Evolutionary conservation across 2,329 filamentous ascomycete genomes (phyloP).

Genomic region (Ceratocystis eucalypticola): DNA sequence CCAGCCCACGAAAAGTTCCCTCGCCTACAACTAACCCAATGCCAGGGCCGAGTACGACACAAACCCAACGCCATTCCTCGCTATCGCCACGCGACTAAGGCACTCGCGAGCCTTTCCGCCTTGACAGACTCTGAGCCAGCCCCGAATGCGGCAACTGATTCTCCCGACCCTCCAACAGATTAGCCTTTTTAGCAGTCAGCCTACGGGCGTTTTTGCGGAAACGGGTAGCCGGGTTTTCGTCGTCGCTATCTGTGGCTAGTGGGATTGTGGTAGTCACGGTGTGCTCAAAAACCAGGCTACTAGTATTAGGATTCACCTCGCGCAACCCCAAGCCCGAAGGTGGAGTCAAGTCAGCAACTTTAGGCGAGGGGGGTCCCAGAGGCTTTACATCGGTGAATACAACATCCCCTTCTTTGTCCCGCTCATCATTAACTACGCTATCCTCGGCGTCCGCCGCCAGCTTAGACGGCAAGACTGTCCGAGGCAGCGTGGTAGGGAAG

Average conservation of each 20-base stretch:
- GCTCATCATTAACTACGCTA: conserved; percentile 22
- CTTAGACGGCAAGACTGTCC: conserved; percentile 43
- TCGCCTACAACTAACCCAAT: not conserved
- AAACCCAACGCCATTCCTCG: not conserved
- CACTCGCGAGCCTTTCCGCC: conserved; percentile 6
- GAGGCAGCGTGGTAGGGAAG: conserved; percentile 67
- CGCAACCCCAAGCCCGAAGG: conserved; percentile 31
- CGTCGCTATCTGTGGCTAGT: conserved; percentile 3
- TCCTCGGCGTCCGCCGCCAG: conserved; percentile 32
- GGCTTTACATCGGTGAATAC: conserved; percentile 31
- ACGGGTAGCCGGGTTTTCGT: not conserved
- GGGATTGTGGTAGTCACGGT: conserved; percentile 16
- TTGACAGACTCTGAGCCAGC: not conserved
- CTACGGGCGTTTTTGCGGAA: not conserved
- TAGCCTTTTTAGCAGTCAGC: conserved; percentile 15
- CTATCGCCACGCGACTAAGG: not conserved
- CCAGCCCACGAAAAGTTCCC: not conserved
- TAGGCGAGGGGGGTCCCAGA: conserved; percentile 9
- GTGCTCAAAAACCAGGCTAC: conserved; percentile 9
- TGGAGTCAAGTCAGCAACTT: conserved; percentile 22
- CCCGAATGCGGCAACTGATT: conserved; percentile 8
- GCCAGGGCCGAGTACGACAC: not conserved
- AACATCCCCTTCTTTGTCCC: conserved; percentile 29
- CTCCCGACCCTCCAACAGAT: conserved; percentile 14
- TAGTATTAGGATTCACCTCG: conserved; percentile 39